These are phyloP conservation scores for Porodaedalea pini DNA, from an alignment of 1,284 basidiomycete species.

Conservation along the genomic window DNA sequence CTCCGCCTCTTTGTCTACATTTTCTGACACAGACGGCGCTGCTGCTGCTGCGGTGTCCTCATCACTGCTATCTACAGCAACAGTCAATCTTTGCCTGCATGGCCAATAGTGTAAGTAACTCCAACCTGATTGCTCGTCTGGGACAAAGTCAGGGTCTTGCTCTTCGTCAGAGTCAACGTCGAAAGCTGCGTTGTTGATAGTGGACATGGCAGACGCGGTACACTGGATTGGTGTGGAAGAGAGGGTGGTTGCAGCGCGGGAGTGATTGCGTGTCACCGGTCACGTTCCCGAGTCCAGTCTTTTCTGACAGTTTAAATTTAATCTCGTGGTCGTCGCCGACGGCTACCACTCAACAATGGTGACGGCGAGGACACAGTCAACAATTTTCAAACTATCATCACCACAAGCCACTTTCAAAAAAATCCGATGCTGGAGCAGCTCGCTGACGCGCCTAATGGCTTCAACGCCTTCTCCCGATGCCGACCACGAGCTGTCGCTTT, in stretches of 20 bases:
- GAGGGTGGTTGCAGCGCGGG: no score
- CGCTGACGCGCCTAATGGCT: neutral
- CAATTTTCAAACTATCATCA: no score
- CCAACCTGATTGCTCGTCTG: slow-evolving; percentile 41
- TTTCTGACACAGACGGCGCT: slow-evolving; percentile 27
- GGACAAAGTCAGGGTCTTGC: slow-evolving; percentile 65
- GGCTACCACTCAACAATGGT: no score
- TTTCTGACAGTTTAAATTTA: no score
- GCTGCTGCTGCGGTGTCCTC: slow-evolving; percentile 28
- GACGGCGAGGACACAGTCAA: no score
- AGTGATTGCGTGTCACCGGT: neutral
- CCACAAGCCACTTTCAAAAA: no score
- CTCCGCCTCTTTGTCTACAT: slow-evolving; percentile 43
- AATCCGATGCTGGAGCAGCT: no score
- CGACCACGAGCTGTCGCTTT: neutral
- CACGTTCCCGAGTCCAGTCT: no score
- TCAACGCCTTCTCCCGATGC: neutral
- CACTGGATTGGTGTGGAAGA: neutral
- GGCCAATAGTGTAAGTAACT: neutral
- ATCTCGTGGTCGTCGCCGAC: no score
- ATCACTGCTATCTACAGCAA: slow-evolving; percentile 29
- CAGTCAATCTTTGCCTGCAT: slow-evolving; percentile 9
- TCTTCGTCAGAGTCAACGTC: slow-evolving; percentile 43
- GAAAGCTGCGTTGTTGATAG: slow-evolving; percentile 13
- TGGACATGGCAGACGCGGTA: slow-evolving; percentile 6